Conservation (phyloP, 208 protist genomes). For the Trypanosoma lewisi region DNA sequence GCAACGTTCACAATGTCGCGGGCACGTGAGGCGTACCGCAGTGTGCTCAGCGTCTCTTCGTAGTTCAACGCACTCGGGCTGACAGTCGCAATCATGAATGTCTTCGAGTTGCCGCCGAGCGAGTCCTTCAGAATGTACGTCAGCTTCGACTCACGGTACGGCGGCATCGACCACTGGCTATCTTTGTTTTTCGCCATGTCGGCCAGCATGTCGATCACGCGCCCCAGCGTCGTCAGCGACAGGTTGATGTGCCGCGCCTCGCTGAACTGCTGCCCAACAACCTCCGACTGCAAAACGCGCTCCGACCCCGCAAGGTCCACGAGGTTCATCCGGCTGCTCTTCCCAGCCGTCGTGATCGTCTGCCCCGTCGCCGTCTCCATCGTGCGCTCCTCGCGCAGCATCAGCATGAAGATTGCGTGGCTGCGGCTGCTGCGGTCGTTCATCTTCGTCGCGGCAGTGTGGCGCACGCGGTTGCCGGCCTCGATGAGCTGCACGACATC, state of each 20-base stretch:
- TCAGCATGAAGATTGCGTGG: constrained; percentile 48
- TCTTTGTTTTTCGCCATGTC: constrained; percentile 45
- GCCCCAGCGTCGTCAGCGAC: constrained; percentile 50
- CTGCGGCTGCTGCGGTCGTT: constrained; percentile 55
- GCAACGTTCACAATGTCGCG: constrained; percentile 61
- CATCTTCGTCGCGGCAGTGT: constrained; percentile 51
- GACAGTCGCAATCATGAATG: constrained; percentile 68
- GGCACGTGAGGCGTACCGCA: constrained; percentile 78
- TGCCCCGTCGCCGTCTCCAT: constrained; percentile 17
- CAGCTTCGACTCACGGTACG: constrained; percentile 57
- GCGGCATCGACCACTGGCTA: constrained; percentile 22
- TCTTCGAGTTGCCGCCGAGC: constrained; percentile 68
- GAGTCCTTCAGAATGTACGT: constrained; percentile 45
- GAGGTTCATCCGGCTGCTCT: constrained; percentile 40
- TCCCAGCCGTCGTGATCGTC: constrained; percentile 21
- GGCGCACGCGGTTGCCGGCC: constrained; percentile 30
- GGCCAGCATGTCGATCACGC: constrained; percentile 44
- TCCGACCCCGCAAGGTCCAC: constrained; percentile 79
- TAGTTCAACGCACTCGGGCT: constrained; percentile 45
- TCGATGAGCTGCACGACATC: constrained; percentile 34
- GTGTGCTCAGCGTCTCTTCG: constrained; percentile 51
- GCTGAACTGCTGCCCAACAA: constrained; percentile 35
- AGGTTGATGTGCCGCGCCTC: constrained; percentile 69
- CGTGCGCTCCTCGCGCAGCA: constrained; percentile 27
- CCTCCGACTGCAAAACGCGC: constrained; percentile 34